These are phyloP conservation scores for Boletus sp. DNA, from an alignment of 1,284 basidiomycete species.

Conservation along the genomic window DNA sequence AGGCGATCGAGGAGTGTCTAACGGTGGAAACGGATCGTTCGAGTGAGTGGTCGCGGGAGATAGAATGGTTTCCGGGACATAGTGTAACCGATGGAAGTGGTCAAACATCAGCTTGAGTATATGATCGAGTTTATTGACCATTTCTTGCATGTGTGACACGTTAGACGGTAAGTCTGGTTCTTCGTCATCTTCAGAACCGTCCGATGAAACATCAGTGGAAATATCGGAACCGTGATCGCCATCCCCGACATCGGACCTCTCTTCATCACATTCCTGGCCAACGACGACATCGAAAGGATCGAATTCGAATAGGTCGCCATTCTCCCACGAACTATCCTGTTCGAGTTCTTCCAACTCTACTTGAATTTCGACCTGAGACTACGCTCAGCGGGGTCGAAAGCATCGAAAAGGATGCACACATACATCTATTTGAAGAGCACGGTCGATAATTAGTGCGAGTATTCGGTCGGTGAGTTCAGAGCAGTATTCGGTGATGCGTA, in stretches of 20 bases:
- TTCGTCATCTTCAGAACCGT: constrained; percentile 58
- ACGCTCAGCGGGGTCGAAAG: constrained; percentile 6
- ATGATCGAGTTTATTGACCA: constrained; percentile 90
- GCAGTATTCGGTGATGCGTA: constrained; percentile 88
- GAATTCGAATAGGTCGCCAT: constrained; percentile 69
- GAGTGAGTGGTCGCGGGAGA: constrained; percentile 18
- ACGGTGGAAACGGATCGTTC: constrained; percentile 31
- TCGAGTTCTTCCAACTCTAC: constrained; percentile 94
- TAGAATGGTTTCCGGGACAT: constrained; percentile 24
- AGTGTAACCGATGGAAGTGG: constrained; percentile 66
- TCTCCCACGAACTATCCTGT: constrained; percentile 58
- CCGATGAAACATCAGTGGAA: constrained; percentile 67
- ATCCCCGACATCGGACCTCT: constrained; percentile 59
- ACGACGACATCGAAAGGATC: constrained; percentile 86
- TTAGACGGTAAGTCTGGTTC: constrained; percentile 54
- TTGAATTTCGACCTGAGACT: constrained; percentile 89
- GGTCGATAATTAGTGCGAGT: constrained; percentile 84
- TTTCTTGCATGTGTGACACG: constrained; percentile 75
- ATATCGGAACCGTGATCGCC: constrained; percentile 53
- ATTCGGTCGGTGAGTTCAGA: constrained; percentile 88
- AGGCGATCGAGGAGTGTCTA: constrained; percentile 34
- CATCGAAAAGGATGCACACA: constrained; percentile 37
- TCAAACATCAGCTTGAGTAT: constrained; percentile 87
- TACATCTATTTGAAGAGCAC: constrained; percentile 95
- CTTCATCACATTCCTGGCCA: constrained; percentile 68